A percentile compares a stretch with the other conserved stretches of the same genome.
These are phyloP conservation scores for Immersiporthe knoxdaviesiana DNA, from an alignment of 2,329 filamentous ascomycete species.

Conservation along the genomic window DNA sequence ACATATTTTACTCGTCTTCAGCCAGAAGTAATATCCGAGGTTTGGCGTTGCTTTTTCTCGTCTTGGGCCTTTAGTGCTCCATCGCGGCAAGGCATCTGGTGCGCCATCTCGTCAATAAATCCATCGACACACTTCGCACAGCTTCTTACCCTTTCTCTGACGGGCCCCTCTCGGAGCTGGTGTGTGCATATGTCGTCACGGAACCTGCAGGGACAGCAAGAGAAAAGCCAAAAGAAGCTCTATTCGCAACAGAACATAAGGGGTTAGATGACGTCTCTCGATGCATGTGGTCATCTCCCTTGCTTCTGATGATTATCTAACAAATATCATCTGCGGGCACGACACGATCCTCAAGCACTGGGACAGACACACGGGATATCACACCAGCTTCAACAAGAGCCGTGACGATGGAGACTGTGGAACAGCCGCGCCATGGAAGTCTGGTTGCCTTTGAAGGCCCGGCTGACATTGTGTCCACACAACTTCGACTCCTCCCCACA, in stretches of 20 bases:
- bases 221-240: not conserved
- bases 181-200: not conserved
- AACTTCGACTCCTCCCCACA: slow-evolving; percentile 61
- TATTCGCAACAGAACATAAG: not conserved
- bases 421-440: slow-evolving; percentile 47
- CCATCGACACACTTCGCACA: not conserved
- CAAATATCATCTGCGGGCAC: not conserved
- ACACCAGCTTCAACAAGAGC: not conserved
- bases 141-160: not conserved
- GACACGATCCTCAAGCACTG: not conserved
- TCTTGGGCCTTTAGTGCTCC: slow-evolving; percentile 11
- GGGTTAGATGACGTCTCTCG: not conserved
- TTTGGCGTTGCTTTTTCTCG: slow-evolving; percentile 4
- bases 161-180: not conserved
- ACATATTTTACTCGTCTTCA: slow-evolving; percentile 4
- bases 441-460: slow-evolving; percentile 65
- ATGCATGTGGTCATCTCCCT: not conserved
- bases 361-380: not conserved
- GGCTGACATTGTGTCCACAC: slow-evolving; percentile 57
- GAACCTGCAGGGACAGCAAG: not conserved
- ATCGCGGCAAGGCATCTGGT: slow-evolving; percentile 4
- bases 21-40: not conserved
- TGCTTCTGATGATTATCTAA: not conserved
- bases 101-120: not conserved
- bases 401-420: slow-evolving; percentile 17